Base-by-base conservation (phyloP, 352 stramenopile species). In the Achlya hypogyna region DNA sequence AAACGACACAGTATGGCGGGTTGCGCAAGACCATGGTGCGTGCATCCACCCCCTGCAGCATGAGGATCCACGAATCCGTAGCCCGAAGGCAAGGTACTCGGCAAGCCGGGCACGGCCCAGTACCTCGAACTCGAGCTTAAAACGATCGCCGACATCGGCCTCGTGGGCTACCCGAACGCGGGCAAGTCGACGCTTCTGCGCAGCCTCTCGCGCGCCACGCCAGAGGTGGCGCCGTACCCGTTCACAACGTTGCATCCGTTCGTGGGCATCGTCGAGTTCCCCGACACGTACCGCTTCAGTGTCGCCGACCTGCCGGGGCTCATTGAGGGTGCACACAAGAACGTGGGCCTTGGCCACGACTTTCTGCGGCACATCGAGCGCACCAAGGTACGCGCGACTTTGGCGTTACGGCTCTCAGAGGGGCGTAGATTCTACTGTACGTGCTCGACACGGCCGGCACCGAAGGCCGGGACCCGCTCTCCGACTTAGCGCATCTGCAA, bases 81-180 rank as follows among this genome's bases (percentile, higher is more conserved):
- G 53, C 53, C 81, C 10, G 86, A 95, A 27, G 79, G 66, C 59
- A 93, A 93, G 59, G 78, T 69, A 16, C 73, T 73, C 0, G 98
- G 97, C 14, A 88, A 96, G 65, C 86, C 88, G 0, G 97, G 97
- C 9, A 87, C 88, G 4, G 89, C 93, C 59, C 78, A 96, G 71
- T 98, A 97, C 84, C 86, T 99, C 52, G 86, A 95, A 62, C 69
- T 99, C n/a, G 96, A 99, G 72, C 81, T 99, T 35, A 99, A 99
- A 81, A 88, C 95, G 8, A 98, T 99, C 68, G 97, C 97, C 5
- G 97, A 99, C 74, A 84, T 99, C 42, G 97, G 96, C 20, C 83
- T 99, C 2, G 96, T 99, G 2, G 98, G 98, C 23, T 98, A 98
- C 71, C 98, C 98, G 1, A 99, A 99, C 77, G 97, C 97, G 0